Base-by-base conservation (phyloP, 2,329 filamentous ascomycete genomes). In the Neonectria ditissima region DNA sequence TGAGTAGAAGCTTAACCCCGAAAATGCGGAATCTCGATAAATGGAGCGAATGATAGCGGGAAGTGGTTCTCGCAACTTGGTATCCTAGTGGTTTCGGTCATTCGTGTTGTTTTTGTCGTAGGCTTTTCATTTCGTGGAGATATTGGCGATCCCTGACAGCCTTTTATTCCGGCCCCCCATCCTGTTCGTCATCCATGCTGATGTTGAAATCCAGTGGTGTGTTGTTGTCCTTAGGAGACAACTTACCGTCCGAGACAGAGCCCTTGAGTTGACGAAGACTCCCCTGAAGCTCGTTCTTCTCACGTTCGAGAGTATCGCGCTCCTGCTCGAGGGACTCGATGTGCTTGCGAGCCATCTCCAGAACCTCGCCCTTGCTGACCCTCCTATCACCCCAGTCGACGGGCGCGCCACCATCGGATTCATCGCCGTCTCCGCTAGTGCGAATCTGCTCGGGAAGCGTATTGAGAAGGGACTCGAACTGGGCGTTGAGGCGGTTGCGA, bases 361-460 rank as follows among this genome's bases (percentile, higher is more conserved):
- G 67, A n/a, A 73, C 71, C 44, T 73, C 71, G 13, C 71, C 71
- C 39, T 73, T 73, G 51, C 71, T 73, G 26, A 73, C 71, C 22
- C 71, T 65, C 18, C 64, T 63, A 50, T 73, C 71, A 13, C 45
- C 54, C 39, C 63, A 64, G 22, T 73, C 71, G 16, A 63, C 69
- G 6, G 47, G 47, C 28, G 26, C 47, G 13, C 63, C 69, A 18
- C 61, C 67, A 9, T 73, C 69, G 6, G 67, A 71, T 32, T 71
- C 67, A 14, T 70, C 70, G 9, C 60, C 70, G 10, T 66, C 70
- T n/a, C 63, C 65, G 11, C 67, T 62, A 1, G 62, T n/a, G 5
- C 71, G 70, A 30, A 58, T 44, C 59, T 70, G 65, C 20, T 73
- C 71, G 16, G 71, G 71, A 1, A 73, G 55, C 3, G 67, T 63